Base-by-base conservation (phyloP, 306 rosid species). In the Cucurbita pepo region DNA sequence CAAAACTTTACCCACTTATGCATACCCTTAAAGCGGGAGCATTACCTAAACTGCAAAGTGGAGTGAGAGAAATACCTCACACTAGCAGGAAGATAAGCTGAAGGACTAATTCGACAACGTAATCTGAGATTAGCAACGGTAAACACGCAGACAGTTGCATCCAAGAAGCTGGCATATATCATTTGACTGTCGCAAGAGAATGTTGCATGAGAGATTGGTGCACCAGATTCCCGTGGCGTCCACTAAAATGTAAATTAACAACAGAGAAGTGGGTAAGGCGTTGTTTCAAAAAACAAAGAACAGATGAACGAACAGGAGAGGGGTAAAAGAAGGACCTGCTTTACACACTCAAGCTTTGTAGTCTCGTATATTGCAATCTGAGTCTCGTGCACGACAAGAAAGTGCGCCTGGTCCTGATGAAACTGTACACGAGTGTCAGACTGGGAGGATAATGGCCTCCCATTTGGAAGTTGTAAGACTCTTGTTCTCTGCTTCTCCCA, bases 161-260 rank as follows among this genome's bases (percentile, higher is more conserved):
- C 97, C 80, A 94, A 81, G 65, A 94, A 91, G 88, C 97, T 85
- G 82, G 97, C 96, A 78, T 86, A 89, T 77, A 94, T 76, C 69
- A 94, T 85, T 86, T 87, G 97, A 79, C 99, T 91, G 85, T 94
- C 97, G 47, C 98, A 93, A 19, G 98, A 93, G 90, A 93, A 93
- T 59, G 97, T 88, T 61, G 97, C 98, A 77, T 91, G 95, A 13
- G 98, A 90, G 77, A 94, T 90, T 50, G 91, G 96, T n/a, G 97
- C 97, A 5, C 88, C 69, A 41, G 96, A 83, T 48, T 93, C 96
- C 58, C 90, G 84, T 55, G 89, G 85, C 77, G 48, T 67, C 97
- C 97, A 94, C 97, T 94, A 65, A 56, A 83, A 76, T 73, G 75
- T 10, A 59, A 80, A 74, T 78, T 64, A 73, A 65, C 63, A 82